These are phyloP conservation scores for Aspergillus ochraceoroseus DNA, from an alignment of 2,329 filamentous ascomycete species.

Conservation along the genomic window DNA sequence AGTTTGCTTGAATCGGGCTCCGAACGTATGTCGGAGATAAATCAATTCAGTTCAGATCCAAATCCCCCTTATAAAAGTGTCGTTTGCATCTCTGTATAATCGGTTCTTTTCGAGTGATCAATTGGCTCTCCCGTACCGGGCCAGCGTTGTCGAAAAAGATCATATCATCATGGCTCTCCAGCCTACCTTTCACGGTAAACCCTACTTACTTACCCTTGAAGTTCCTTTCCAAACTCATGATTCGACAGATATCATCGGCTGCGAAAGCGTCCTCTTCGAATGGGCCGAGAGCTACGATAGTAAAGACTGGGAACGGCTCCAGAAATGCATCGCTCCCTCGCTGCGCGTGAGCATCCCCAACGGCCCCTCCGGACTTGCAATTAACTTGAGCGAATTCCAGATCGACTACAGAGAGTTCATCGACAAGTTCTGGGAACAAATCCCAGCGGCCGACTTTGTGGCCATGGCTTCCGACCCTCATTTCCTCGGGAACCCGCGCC, in stretches of 20 bases:
- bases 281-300: conserved; percentile 11
- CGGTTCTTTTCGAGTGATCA: too few relatives aligned
- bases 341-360: conserved; percentile 2
- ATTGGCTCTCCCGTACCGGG: too few relatives aligned
- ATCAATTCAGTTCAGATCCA: too few relatives aligned
- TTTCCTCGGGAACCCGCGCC: conserved; percentile 54
- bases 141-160: too few relatives aligned
- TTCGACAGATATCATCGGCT: conserved; percentile 2
- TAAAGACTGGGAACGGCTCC: conserved; percentile 9
- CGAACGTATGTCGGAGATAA: too few relatives aligned
- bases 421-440: conserved; percentile 38
- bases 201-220: too few relatives aligned
- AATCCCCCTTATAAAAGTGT: too few relatives aligned
- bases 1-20: not conserved
- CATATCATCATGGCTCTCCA: conserved; percentile 1
- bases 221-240: too few relatives aligned
- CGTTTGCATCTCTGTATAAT: too few relatives aligned
- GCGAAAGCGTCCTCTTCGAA: conserved; percentile 4
- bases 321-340: conserved; percentile 6
- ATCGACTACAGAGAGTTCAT: conserved; percentile 63
- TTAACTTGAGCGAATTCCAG: conserved; percentile 34
- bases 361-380: too few relatives aligned
- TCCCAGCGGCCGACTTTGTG: conserved; percentile 54
- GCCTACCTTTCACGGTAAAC: conserved; percentile 30
- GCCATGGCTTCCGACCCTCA: conserved; percentile 49